These are phyloP conservation scores for Apiospora rasikravindrae DNA, from an alignment of 2,329 filamentous ascomycete genomes.

Conservation along the genomic window DNA sequence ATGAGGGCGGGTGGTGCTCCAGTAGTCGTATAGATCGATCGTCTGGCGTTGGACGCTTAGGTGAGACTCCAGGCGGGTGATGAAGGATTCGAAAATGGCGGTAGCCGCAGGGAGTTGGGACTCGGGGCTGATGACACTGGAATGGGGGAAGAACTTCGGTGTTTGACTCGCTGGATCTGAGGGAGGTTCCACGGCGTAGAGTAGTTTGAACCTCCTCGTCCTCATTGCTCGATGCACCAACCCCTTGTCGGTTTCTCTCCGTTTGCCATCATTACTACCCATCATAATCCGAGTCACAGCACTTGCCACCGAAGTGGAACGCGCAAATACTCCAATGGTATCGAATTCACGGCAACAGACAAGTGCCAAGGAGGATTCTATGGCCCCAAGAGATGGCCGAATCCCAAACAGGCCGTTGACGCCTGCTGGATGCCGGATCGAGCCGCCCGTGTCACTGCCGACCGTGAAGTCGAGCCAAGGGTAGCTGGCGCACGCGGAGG, in stretches of 20 bases:
- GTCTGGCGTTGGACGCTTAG: conserved; percentile 24
- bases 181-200: conserved; percentile 26
- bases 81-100: conserved; percentile 25
- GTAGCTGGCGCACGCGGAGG: conserved; percentile 26
- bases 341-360: conserved; percentile 23
- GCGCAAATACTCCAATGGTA: conserved; percentile 27
- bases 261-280: background rate
- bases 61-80: conserved; percentile 21
- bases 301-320: conserved; percentile 24
- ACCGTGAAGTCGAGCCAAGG: conserved; percentile 30
- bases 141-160: conserved; percentile 26
- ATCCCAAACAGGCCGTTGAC: conserved; percentile 30
- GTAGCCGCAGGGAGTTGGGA: conserved; percentile 18
- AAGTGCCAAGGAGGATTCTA: conserved; percentile 21
- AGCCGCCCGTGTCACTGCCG: conserved; percentile 30
- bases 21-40: conserved; percentile 25
- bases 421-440: conserved; percentile 28
- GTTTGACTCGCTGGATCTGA: conserved; percentile 13
- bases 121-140: background rate
- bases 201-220: conserved; percentile 21
- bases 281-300: conserved; percentile 23
- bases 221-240: background rate
- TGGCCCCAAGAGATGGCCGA: conserved; percentile 22
- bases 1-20: conserved; percentile 26
- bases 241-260: background rate